Evolutionary conservation across 129 eudicot genomes (phyloP), one percentile per base, ranked within the genome.

Genomic region (Helichrysum umbraculigerum): DNA sequence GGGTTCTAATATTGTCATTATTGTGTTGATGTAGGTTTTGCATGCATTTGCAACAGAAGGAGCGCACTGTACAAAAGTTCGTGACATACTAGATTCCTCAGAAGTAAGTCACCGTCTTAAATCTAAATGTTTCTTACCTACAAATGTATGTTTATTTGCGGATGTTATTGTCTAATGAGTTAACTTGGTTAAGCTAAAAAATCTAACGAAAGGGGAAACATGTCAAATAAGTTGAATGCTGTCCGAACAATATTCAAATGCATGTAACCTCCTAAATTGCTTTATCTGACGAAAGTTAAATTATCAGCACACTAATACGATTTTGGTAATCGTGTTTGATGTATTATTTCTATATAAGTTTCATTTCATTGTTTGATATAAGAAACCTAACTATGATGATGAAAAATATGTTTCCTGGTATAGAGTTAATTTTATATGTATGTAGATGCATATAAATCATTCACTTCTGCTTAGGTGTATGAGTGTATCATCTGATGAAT

Each of bases 31-130:
- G 67, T 73, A 91, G 97, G 97, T 95, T 70, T 82, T 95, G 79
- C 99, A 87, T 85, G 97, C 99, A 79, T 94, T 91, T 84, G 96
- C 99, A 51, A 84, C 97, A 17, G 97, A 93, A 83, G 98, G 98
- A 68, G 93, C 95, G 6, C 92, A 93, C 75, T 93, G 97, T 81
- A 74, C 79, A 35, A 90, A 88, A 90, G 98, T 93, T 68, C 91
- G 88, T 25, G 96, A 88, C 57, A 88, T 93, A 76, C 87, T 93
- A 76, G 83, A 91, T 82, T 72, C 96, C 59, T 93, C 98, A 64
- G 91, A 87, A 71, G 98, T 93, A 93, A 90, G 98, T 86, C 66
- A 52, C 69, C 33, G 70, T 80, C 74, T 20, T 63, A 19, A n/a
- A 34, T 54, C 58, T 35, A 22, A 33, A 5, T 69, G 66, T 19